These are phyloP conservation scores for Bipolaris bicolor DNA, from an alignment of 2,329 filamentous ascomycete genomes.

Conservation along the genomic window DNA sequence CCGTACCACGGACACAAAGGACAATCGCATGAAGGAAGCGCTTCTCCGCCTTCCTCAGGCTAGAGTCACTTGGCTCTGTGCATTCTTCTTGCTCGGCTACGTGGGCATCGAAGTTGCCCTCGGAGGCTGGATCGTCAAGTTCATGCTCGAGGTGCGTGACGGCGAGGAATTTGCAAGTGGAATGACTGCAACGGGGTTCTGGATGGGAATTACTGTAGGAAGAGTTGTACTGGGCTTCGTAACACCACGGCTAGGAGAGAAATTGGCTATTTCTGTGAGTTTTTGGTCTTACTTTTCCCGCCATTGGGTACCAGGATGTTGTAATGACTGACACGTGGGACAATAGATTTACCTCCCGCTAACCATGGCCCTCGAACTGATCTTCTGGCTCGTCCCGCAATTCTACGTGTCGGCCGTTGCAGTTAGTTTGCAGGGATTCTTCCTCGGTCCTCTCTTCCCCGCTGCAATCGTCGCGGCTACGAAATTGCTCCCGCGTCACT, in stretches of 20 bases:
- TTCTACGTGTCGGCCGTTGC: conserved; percentile 76
- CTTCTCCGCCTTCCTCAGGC: conserved; percentile 55
- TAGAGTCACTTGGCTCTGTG: conserved; percentile 73
- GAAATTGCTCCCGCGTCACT: conserved; percentile 72
- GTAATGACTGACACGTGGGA: background rate
- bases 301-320: background rate
- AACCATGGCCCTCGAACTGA: conserved; percentile 68
- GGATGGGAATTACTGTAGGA: conserved; percentile 80
- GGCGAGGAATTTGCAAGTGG: conserved; percentile 74
- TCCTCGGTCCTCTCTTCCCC: conserved; percentile 79
- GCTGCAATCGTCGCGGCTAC: conserved; percentile 75
- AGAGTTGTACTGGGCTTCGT: conserved; percentile 76
- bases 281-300: background rate
- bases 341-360: conserved; percentile 66
- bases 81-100: conserved; percentile 78
- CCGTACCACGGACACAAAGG: conserved; percentile 50
- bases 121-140: conserved; percentile 79
- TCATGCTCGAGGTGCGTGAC: conserved; percentile 80
- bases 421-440: conserved; percentile 76
- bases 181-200: conserved; percentile 80
- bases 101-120: conserved; percentile 78
- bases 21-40: conserved; percentile 60
- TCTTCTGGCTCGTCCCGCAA: conserved; percentile 82
- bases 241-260: conserved; percentile 76
- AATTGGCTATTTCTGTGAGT: conserved; percentile 57